Percentiles rank a stretch among this genome's conserved stretches.
phyloP scores from a whole-genome alignment of 208 protist genomes.

The Leishmania turanica region DNA sequence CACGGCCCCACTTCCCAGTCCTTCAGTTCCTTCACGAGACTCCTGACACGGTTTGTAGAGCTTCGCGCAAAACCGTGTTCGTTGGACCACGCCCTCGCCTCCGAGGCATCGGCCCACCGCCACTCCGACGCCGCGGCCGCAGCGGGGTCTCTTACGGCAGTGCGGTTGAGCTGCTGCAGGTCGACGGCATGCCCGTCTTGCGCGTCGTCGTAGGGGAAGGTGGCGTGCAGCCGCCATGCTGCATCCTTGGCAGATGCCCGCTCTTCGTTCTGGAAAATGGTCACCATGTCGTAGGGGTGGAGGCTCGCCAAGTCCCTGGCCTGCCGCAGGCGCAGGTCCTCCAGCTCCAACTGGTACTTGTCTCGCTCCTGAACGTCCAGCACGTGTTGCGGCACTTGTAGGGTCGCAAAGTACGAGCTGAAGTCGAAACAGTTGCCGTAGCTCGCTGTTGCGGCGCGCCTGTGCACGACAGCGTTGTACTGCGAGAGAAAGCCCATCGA shows the following conservation, averaged over 20 bases:
- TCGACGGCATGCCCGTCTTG: conserved; percentile 45
- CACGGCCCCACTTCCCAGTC: conserved; percentile 66
- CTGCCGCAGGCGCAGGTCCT: conserved; percentile 51
- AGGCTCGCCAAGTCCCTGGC: conserved; percentile 38
- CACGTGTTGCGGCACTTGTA: conserved; percentile 46
- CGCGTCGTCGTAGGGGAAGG: conserved; percentile 64
- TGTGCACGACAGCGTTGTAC: conserved; percentile 19
- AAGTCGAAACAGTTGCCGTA: conserved; percentile 45
- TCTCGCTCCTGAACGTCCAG: conserved; percentile 70
- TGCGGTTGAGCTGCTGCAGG: conserved; percentile 42
- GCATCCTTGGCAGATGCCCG: conserved; percentile 4
- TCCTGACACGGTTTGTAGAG: conserved; percentile 12
- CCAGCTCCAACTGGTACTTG: conserved; percentile 62
- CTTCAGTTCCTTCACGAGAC: conserved; percentile 48
- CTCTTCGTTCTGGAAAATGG: conserved; percentile 66
- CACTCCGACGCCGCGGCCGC: conserved; percentile 24
- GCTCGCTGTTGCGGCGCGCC: conserved; percentile 16
- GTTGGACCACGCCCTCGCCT: conserved; percentile 5
- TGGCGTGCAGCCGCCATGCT: conserved; percentile 54
- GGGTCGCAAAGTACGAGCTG: conserved; percentile 42
- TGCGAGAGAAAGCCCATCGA: conserved; percentile 50
- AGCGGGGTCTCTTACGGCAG: conserved; percentile 9
- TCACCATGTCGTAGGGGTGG: conserved; percentile 33
- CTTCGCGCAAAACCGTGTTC: neutral
- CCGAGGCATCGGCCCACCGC: conserved; percentile 45